Conservation (phyloP, 306 rosid species). For the Quercus agrifolia region DNA sequence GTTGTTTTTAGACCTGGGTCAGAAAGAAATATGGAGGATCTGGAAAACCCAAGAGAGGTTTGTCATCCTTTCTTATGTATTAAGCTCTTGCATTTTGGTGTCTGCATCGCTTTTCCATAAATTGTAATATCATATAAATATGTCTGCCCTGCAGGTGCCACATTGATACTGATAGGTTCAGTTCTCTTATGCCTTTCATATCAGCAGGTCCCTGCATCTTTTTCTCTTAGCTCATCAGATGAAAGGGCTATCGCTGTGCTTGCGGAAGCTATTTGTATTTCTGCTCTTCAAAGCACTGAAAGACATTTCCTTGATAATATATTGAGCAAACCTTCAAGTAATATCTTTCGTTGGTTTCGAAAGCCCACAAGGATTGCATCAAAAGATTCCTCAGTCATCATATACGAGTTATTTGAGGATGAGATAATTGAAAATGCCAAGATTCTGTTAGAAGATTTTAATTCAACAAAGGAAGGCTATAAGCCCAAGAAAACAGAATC, state of each 20-base stretch:
- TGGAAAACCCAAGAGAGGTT: constrained; percentile 85
- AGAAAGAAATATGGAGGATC: constrained; percentile 76
- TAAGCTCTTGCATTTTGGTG: not conserved
- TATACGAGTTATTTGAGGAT: constrained; percentile 65
- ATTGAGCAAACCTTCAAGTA: constrained; percentile 36
- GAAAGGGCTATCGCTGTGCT: constrained; percentile 59
- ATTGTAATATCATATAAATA: constrained; percentile 57
- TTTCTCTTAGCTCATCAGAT: constrained; percentile 64
- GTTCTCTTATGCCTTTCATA: constrained; percentile 91
- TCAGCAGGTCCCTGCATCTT: constrained; percentile 83
- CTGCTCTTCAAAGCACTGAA: constrained; percentile 70
- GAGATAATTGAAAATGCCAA: constrained; percentile 78
- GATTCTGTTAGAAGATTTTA: constrained; percentile 56
- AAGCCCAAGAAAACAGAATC: constrained; percentile 36
- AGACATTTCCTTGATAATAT: constrained; percentile 51
- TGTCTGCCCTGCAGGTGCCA: constrained; percentile 81
- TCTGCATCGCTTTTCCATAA: constrained; percentile 29
- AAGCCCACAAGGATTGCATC: constrained; percentile 54
- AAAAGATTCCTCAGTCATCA: constrained; percentile 59
- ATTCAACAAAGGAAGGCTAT: constrained; percentile 38
- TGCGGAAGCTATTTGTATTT: constrained; percentile 74
- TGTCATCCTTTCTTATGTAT: constrained; percentile 17
- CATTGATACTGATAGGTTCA: constrained; percentile 79
- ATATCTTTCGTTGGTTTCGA: constrained; percentile 59
- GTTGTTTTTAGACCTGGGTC: constrained; percentile 67